These are phyloP conservation scores for Hericium coralloides DNA, from an alignment of 768 basidiomycete genomes.

Conservation along the genomic window DNA sequence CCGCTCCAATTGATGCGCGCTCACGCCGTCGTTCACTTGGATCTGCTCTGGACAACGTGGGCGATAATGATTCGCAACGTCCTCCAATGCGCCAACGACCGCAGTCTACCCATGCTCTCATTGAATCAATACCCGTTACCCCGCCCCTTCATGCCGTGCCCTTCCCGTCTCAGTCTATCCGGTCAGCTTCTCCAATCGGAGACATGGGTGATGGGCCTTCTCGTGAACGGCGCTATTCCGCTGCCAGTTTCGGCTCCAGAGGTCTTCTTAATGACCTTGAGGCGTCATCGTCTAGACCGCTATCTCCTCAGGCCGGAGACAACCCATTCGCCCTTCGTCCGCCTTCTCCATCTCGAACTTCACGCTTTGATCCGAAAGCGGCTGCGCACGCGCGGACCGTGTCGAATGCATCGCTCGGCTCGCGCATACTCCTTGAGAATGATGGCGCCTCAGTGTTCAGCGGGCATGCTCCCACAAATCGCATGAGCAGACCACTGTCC, in stretches of 20 bases:
- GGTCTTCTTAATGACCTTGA: constrained; percentile 31
- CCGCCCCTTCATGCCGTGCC: constrained; percentile 45
- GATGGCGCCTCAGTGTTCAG: constrained; percentile 33
- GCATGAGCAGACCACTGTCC: constrained; percentile 48
- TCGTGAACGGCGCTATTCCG: constrained; percentile 42
- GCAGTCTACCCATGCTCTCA: constrained; percentile 39
- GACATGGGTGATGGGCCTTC: constrained; percentile 12
- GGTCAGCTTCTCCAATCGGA: constrained; percentile 26
- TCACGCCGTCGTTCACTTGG: constrained; percentile 51
- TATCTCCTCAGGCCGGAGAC: constrained; percentile 30
- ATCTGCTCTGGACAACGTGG: constrained; percentile 45
- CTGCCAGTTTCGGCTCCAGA: constrained; percentile 41
- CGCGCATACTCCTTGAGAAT: constrained; percentile 51
- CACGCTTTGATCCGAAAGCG: constrained; percentile 76
- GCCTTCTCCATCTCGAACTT: constrained; percentile 50
- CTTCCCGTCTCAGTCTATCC: constrained; percentile 36
- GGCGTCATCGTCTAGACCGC: constrained; percentile 28
- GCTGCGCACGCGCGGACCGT: constrained; percentile 46
- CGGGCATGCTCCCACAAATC: constrained; percentile 15
- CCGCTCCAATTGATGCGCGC: constrained; percentile 15
- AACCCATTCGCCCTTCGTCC: constrained; percentile 58
- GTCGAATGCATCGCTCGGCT: constrained; percentile 61
- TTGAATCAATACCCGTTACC: constrained; percentile 32
- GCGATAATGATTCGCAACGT: constrained; percentile 30
- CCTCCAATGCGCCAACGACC: constrained; percentile 38